Evolutionary conservation across 352 stramenopile genomes (phyloP).

Genomic region (Phytopythium aichiense): DNA sequence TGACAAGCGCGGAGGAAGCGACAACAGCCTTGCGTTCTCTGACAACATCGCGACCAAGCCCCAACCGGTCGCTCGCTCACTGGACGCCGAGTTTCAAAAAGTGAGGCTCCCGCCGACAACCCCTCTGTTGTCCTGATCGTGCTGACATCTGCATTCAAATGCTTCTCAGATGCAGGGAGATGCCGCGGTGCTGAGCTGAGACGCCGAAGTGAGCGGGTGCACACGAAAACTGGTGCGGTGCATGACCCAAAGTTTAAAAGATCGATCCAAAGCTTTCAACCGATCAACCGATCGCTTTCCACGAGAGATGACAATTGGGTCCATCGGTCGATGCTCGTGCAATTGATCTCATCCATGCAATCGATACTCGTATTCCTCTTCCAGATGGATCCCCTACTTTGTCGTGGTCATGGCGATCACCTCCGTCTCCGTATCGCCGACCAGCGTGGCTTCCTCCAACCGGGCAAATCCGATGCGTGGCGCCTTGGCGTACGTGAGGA

Average conservation of each 20-base stretch:
- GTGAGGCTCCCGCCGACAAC: background rate
- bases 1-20: background rate
- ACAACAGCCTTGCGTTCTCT: background rate
- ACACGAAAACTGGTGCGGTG: background rate
- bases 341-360: background rate
- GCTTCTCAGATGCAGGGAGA: background rate
- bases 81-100: conserved; percentile 3
- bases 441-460: conserved; percentile 33
- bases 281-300: background rate
- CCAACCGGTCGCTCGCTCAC: background rate
- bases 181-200: background rate
- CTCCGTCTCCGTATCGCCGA: conserved; percentile 36
- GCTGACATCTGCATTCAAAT: background rate
- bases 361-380: background rate
- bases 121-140: background rate
- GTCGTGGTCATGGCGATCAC: conserved; percentile 4
- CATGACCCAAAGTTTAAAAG: background rate
- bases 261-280: background rate
- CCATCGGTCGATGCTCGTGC: too few relatives aligned
- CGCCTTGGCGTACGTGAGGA: conserved; percentile 34
- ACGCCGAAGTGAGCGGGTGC: background rate
- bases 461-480: conserved; percentile 29
- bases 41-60: background rate
- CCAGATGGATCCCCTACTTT: conserved; percentile 1
- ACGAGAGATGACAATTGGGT: too few relatives aligned